Evolutionary conservation across 352 stramenopile species (phyloP), one percentile per base, ranked within the genome.

Genomic region (Pythium guiyangense): DNA sequence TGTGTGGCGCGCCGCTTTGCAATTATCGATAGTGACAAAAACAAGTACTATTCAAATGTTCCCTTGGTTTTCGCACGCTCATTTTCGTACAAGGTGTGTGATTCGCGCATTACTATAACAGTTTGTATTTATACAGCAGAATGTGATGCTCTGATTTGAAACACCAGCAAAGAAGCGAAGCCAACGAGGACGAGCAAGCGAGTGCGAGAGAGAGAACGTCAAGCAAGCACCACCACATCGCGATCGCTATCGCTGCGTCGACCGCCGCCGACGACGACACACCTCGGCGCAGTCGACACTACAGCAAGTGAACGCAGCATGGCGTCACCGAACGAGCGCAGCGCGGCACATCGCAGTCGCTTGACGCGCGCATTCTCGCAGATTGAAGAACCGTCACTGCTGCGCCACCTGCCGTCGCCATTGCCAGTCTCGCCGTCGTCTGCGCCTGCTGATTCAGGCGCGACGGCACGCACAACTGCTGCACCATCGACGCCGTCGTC

Each of bases 291-390:
- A 43, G 48, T 29, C 15, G 14, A 14, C 25, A 52, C 9, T 29
- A n/a, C n/a, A 44, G 31, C 35, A 10, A 6, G 27, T 20, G 37
- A n/a, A n/a, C n/a, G n/a, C 1, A 20, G 11, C 15, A 61, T 53
- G 43, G 39, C 44, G 20, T 52, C 49, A 25, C 27, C 57, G 5
- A 26, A 26, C 10, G n/a, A 58, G 15, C 40, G 6, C 40, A 17
- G 48, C 20, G 52, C 42, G 3, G 42, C 42, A 18, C 35, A 59
- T 22, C 63, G 60, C 15, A 60, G 71, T 49, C 71, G 74, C 58
- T 62, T 67, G 29, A 67, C 56, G 10, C 74, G 79, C 60, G 79
- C 79, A 17, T 90, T 90, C 67, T 81, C 79, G 31, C 77, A 90
- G 63, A 74, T 88, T 35, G 73, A 90, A 35, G 71, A 81, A 43